Percentiles rank a stretch among this genome's conserved stretches.
phyloP scores from a whole-genome alignment of 192 early-diverging fungal species.

The Geosiphon pyriformis region DNA sequence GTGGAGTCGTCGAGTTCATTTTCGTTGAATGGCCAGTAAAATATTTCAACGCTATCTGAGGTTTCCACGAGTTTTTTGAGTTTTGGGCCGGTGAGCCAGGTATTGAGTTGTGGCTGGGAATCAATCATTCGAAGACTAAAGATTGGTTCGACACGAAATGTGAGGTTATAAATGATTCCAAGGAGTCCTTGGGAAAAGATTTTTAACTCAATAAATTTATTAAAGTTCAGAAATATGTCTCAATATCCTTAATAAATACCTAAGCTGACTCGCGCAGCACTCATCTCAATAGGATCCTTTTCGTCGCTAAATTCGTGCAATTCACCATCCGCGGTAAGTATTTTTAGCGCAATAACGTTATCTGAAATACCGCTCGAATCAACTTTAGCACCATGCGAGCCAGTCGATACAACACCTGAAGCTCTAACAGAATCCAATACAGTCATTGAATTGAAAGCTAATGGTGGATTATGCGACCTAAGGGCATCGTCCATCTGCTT shows the following conservation, averaged over 20 bases:
- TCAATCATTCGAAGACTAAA: slow-evolving; percentile 36
- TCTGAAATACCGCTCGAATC: slow-evolving; percentile 27
- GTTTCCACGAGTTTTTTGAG: slow-evolving; percentile 14
- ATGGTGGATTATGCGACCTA: slow-evolving; percentile 29
- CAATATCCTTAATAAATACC: no score
- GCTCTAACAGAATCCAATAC: slow-evolving; percentile 16
- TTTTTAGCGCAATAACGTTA: slow-evolving; percentile 29
- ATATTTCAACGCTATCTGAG: slow-evolving; percentile 31
- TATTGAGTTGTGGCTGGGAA: slow-evolving; percentile 9
- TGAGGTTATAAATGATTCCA: slow-evolving; percentile 33
- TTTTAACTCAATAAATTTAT: no score
- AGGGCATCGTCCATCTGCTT: slow-evolving; percentile 24
- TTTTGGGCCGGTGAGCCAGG: not conserved
- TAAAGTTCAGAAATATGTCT: no score
- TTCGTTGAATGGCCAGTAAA: slow-evolving; percentile 36
- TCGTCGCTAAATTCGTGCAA: slow-evolving; percentile 26
- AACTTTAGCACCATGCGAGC: slow-evolving; percentile 30
- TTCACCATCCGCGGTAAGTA: slow-evolving; percentile 25
- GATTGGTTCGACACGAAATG: slow-evolving; percentile 34
- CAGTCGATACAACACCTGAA: not conserved
- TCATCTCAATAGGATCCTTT: slow-evolving; percentile 26
- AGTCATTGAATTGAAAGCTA: slow-evolving; percentile 27
- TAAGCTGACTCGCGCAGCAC: slow-evolving; percentile 28
- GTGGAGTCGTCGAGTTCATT: not conserved
- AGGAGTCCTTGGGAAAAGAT: no score